phyloP scores from a whole-genome alignment of 495 filamentous ascomycete species.

The Endocarpon pusillum region DNA sequence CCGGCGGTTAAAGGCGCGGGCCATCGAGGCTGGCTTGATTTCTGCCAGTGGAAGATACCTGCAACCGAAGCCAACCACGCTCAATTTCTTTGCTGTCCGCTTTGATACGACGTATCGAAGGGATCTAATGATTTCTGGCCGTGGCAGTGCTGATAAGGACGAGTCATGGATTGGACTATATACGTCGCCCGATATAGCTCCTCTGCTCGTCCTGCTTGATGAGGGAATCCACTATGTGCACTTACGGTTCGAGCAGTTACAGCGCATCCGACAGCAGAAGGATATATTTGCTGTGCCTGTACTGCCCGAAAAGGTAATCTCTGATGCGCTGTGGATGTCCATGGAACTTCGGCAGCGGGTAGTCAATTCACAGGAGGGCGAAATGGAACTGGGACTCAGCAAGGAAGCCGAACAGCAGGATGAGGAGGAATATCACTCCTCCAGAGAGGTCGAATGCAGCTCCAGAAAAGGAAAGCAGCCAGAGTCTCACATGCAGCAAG shows the following conservation, averaged over 20 bases:
- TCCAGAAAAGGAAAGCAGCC: slow-evolving; percentile 26
- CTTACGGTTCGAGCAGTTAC: slow-evolving; percentile 39
- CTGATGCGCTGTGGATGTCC: slow-evolving; percentile 36
- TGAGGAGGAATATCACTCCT: slow-evolving; percentile 6
- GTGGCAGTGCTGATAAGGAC: slow-evolving; percentile 23
- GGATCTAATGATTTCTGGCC: slow-evolving; percentile 13
- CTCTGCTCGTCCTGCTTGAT: slow-evolving; percentile 37
- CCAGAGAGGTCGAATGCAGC: slow-evolving; percentile 2
- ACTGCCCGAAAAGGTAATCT: slow-evolving; percentile 34
- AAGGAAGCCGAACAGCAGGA: slow-evolving; percentile 11
- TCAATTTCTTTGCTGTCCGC: slow-evolving; percentile 25
- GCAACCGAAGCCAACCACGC: slow-evolving; percentile 20
- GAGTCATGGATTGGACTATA: slow-evolving; percentile 27
- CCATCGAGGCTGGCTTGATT: slow-evolving; percentile 24
- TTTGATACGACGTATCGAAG: slow-evolving; percentile 30
- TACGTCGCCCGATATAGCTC: slow-evolving; percentile 33
- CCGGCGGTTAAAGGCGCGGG: slow-evolving; percentile 26
- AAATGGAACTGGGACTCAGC: slow-evolving; percentile 29
- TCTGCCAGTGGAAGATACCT: slow-evolving; percentile 16
- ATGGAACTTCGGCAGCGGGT: slow-evolving; percentile 38
- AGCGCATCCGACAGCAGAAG: slow-evolving; percentile 31
- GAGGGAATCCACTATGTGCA: slow-evolving; percentile 46
- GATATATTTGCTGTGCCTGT: slow-evolving; percentile 37
- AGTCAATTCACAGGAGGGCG: slow-evolving; percentile 32
- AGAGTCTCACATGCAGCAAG: slow-evolving; percentile 4